Base-by-base conservation (phyloP, 2,329 filamentous ascomycete species). In the Elsinoe perseae region DNA sequence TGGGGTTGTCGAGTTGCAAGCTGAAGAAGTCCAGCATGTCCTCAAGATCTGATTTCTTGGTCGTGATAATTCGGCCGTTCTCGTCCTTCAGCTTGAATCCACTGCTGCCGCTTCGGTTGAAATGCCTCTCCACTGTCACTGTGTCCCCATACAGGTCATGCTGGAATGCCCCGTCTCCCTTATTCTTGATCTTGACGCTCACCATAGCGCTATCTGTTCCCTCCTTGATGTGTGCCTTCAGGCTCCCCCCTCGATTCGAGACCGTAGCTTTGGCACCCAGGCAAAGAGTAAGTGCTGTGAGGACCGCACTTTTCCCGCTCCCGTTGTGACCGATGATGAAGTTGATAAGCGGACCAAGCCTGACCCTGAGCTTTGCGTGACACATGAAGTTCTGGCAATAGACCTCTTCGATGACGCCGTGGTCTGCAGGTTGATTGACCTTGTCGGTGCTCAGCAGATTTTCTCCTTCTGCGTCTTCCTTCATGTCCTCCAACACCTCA, bases 291-390 rank as follows among this genome's bases (percentile, higher is more conserved):
- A 98, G 82, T 3, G 90, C 93, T 0, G 93, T 97, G 25, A 98
- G 75, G 12, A 97, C 86, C 2, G 93, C 93, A 69, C 93, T 98
- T 75, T 98, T 98, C 32, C 93, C 93, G 68, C 92, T 97, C 28
- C 93, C 93, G 68, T 98, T 98, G 70, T 95, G 90, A 14, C 93
- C 93, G 56, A 96, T 91, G 60, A 98, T 91, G 72, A 98, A 98
- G 71, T 98, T 98, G 70, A 98, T 95, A 34, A 96, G 76, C 0
- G 93, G 93, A 0, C 93, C 93, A n/a, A 98, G 77, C 57, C 86
- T 81, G 58, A 95, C 87, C 42, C 86, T 82, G 16, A 97, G 79
- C 56, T 85, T 84, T 43, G 83, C 77, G 69, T 98, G 93, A 66
- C 92, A 97, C 93, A 97, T 97, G 72, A 97, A 97, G 69, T 96